Base-by-base conservation (phyloP, 176 grass and related monocot genomes). In the Stipa capillata region DNA sequence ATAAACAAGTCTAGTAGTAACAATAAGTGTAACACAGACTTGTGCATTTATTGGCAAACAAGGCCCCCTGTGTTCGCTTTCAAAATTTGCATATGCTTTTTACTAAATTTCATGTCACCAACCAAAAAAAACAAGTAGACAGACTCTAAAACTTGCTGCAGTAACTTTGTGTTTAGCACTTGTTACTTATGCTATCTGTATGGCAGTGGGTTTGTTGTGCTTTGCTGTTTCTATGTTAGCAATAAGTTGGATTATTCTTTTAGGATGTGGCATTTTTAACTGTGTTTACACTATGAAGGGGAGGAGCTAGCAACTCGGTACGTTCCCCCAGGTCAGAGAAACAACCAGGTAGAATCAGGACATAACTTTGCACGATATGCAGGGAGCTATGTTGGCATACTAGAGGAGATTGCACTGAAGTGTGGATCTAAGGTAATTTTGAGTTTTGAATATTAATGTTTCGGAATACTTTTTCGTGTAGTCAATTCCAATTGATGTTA, bases 391-490 rank as follows among this genome's bases (percentile, higher is more conserved):
- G 86, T 54, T 40, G 86, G 86, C 68, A 85, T 89, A 77, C 72
- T 99, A 66, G 80, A 93, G 54, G 87, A 89, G 55, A 99, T 99
- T 49, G 92, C 92, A 28, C 72, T 87, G 44, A 95, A 89, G 76
- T 99, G 90, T 84, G 92, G 92, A 76, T 90, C 83, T 29, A 99
- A 99, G 96, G 92, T 99, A 85, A 13, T 85, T 61, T 60, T 36
- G 37, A 43, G 7, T 28, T 28, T 75, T 80, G 52, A 53, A 54
- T 72, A 25, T 54, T 77, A 45, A 51, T 60, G 20, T 9, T 24
- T 54, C 42, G 13, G 43, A 58, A 74, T 35, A 29, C 24, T 61
- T 58, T 24, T 61, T 78, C 56, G 27, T 13, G 42, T 83, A 73
- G 37, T 42, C 52, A 41, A 43, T 81, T 44, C 64, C 73, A 8